Conservation (phyloP, 2,329 filamentous ascomycete species). For the Trichoderma endophyticum region DNA sequence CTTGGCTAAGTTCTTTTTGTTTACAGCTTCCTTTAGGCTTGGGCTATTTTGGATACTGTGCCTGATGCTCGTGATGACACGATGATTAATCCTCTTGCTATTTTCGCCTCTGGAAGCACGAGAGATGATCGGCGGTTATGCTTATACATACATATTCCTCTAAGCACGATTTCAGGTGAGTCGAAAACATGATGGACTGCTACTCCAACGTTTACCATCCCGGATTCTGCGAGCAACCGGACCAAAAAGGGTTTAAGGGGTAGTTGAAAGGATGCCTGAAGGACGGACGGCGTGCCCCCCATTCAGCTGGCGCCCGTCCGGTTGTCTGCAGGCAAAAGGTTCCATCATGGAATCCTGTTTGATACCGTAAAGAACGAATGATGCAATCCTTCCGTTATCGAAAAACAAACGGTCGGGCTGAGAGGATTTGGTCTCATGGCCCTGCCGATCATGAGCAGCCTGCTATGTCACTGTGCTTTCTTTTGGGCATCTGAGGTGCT, state of each 20-base stretch:
- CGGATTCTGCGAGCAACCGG: neutral
- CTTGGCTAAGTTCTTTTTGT: neutral
- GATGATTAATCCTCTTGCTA: constrained; percentile 6
- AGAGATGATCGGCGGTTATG: neutral
- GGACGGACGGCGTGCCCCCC: neutral
- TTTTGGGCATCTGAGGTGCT: neutral
- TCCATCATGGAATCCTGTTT: constrained; percentile 1
- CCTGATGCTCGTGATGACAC: constrained; percentile 6
- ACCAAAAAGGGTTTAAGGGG: neutral
- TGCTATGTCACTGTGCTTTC: neutral
- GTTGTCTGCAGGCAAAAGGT: neutral
- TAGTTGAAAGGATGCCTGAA: neutral
- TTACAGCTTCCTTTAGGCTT: neutral
- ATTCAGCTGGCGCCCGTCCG: neutral
- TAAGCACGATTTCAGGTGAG: neutral
- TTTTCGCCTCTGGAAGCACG: neutral
- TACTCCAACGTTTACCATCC: neutral
- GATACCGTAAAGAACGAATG: neutral
- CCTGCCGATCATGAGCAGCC: neutral
- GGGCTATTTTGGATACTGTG: neutral
- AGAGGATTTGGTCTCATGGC: neutral
- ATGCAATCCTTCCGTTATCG: neutral
- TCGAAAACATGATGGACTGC: neutral
- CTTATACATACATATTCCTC: neutral
- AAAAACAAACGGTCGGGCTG: neutral